A percentile compares a stretch with the other conserved stretches of the same genome.
Conservation (phyloP, 805 yeast species). For the Ogataea nitratoaversa region DNA sequence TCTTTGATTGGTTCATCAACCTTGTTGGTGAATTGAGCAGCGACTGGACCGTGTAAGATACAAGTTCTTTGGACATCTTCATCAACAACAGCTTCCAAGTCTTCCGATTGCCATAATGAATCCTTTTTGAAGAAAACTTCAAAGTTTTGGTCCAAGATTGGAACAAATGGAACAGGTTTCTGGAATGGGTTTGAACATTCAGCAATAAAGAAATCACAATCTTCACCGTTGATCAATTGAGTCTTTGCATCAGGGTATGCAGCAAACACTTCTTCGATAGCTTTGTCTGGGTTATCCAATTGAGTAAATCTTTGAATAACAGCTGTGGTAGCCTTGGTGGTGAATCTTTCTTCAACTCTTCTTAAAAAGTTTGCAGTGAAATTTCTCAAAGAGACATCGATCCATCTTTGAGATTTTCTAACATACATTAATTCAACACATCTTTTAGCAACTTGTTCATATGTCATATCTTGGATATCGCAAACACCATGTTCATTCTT, state of each 20-base stretch:
- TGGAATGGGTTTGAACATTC: conserved; percentile 79
- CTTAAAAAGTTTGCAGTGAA: conserved; percentile 82
- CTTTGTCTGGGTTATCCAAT: conserved; percentile 62
- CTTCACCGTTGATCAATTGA: conserved; percentile 92
- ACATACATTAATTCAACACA: conserved; percentile 86
- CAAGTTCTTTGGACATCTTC: conserved; percentile 99
- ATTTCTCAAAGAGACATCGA: conserved; percentile 80
- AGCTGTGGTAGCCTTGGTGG: conserved; percentile 53
- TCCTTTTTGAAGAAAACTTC: conserved; percentile 98
- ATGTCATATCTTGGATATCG: conserved; percentile 94
- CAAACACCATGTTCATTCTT: conserved; percentile 69
- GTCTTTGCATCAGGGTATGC: conserved; percentile 70
- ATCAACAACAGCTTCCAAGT: conserved; percentile 90
- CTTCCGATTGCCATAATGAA: conserved; percentile 98
- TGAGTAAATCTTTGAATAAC: conserved; percentile 69
- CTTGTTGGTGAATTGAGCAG: conserved; percentile 83
- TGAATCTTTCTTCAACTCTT: conserved; percentile 96
- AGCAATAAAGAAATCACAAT: conserved; percentile 85
- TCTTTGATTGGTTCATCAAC: conserved; percentile 92
- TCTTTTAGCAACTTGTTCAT: conserved; percentile 84
- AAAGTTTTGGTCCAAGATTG: conserved; percentile 88
- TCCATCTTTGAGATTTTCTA: conserved; percentile 76
- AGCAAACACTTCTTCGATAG: conserved; percentile 54
- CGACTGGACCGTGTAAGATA: conserved; percentile 97
- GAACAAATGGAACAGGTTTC: conserved; percentile 98